Conservation (phyloP, 2,329 filamentous ascomycete genomes). For the Beauveria brongniartii region DNA sequence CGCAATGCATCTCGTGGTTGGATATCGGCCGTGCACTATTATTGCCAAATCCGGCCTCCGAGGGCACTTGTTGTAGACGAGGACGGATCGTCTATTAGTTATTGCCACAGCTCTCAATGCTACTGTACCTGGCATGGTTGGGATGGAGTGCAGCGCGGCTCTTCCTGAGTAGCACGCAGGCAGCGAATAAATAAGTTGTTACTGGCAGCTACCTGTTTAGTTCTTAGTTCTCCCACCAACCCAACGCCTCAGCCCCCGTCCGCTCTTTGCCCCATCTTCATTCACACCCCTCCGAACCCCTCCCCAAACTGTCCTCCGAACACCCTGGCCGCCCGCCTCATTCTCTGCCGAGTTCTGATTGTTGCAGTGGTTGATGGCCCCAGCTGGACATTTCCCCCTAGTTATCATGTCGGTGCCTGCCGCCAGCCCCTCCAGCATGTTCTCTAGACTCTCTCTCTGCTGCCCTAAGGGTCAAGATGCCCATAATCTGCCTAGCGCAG, state of each 20-base stretch:
- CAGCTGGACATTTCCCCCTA: neutral
- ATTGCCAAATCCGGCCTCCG: neutral
- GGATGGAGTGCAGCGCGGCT: neutral
- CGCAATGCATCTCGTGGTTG: neutral
- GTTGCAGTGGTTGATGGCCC: neutral
- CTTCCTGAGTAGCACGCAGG: too few relatives aligned
- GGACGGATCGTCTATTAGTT: neutral
- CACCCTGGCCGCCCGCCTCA: neutral
- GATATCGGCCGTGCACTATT: neutral
- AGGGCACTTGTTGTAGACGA: neutral
- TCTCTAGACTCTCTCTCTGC: neutral
- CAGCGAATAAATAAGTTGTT: neutral
- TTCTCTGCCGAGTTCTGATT: neutral
- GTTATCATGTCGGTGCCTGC: neutral
- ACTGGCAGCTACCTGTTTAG: neutral
- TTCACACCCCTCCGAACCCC: neutral
- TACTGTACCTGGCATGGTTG: neutral
- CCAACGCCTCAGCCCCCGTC: constrained; percentile 2
- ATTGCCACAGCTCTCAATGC: neutral
- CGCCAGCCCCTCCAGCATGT: neutral
- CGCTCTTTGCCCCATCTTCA: neutral
- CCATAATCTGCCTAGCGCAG: constrained; percentile 5
- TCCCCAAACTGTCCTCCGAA: neutral
- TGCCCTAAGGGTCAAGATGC: neutral
- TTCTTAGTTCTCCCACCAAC: neutral